Conservation (phyloP, 768 basidiomycete genomes). For the Phaeotremella fagi region DNA sequence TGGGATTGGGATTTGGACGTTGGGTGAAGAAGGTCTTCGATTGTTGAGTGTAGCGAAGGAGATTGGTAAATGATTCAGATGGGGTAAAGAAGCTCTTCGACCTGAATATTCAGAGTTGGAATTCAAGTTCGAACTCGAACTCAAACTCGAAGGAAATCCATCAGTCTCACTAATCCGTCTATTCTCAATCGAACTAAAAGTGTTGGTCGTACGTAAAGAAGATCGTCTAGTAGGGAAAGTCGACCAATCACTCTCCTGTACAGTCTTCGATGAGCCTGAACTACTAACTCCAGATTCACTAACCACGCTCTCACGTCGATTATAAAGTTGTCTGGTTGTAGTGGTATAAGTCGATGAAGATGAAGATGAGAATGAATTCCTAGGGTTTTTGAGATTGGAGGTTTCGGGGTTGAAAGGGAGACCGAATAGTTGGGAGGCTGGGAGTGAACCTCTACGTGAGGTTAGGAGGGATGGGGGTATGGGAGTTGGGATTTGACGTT, state of each 20-base stretch:
- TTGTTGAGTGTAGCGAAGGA: not conserved
- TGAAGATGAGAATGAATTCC: conserved; percentile 7
- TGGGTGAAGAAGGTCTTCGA: not conserved
- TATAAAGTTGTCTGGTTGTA: conserved; percentile 17
- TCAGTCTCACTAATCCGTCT: not conserved
- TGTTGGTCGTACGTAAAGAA: not conserved
- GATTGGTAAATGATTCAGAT: not conserved
- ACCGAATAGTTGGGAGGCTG: conserved; percentile 19
- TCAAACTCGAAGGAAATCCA: not conserved
- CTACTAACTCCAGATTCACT: conserved; percentile 5
- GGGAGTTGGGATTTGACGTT: conserved; percentile 19
- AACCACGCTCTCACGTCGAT: conserved; percentile 21
- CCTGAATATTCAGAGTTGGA: not conserved
- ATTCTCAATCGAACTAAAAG: not conserved
- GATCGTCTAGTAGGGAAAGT: not conserved
- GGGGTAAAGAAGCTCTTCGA: not conserved
- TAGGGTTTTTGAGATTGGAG: not conserved
- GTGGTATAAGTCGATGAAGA: conserved; percentile 8
- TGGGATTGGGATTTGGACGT: too few relatives aligned
- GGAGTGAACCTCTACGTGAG: conserved; percentile 24
- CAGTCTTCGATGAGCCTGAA: not conserved
- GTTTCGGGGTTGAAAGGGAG: conserved; percentile 1
- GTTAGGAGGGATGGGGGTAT: conserved; percentile 30
- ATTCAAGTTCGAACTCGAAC: not conserved
- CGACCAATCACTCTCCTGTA: not conserved